phyloP scores from a whole-genome alignment of 164 flowering plant species.

The Magnolia sinica region DNA sequence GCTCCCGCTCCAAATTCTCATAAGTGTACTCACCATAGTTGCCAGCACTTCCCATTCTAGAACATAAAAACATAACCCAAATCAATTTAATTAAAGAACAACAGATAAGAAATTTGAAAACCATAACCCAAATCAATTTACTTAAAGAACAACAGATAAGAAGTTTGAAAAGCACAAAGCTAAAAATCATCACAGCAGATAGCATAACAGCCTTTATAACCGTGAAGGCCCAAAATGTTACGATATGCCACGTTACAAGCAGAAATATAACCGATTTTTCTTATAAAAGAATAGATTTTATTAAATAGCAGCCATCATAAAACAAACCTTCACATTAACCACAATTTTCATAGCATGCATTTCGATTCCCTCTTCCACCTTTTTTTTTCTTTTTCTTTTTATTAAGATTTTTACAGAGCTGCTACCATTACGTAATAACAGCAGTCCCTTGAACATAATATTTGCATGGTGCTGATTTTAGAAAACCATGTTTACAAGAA shows the following conservation, averaged over 20 bases:
- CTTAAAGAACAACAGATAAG: background rate
- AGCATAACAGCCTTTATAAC: background rate
- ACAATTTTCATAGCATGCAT: too few species aligned
- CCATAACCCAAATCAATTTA: background rate
- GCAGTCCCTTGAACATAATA: too few species aligned
- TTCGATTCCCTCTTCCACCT: too few species aligned
- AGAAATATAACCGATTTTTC: background rate
- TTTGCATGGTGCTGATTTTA: too few species aligned
- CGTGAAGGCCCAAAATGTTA: background rate
- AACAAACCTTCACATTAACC: too few species aligned
- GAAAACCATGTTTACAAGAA: too few species aligned
- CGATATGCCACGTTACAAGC: background rate
- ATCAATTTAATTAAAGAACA: background rate
- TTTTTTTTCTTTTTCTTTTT: too few species aligned
- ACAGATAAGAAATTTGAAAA: background rate
- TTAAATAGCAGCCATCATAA: too few species aligned
- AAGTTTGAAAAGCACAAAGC: background rate
- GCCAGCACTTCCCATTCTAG: conserved; percentile 75
- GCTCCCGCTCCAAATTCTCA: conserved; percentile 79
- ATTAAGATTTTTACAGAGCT: too few species aligned
- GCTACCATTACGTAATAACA: too few species aligned
- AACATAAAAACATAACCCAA: background rate
- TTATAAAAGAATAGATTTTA: too few species aligned
- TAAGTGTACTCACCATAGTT: conserved; percentile 81
- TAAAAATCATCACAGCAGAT: background rate